Base-by-base conservation (phyloP, 805 yeast genomes). In the Schizosaccharomyces lindneri region DNA sequence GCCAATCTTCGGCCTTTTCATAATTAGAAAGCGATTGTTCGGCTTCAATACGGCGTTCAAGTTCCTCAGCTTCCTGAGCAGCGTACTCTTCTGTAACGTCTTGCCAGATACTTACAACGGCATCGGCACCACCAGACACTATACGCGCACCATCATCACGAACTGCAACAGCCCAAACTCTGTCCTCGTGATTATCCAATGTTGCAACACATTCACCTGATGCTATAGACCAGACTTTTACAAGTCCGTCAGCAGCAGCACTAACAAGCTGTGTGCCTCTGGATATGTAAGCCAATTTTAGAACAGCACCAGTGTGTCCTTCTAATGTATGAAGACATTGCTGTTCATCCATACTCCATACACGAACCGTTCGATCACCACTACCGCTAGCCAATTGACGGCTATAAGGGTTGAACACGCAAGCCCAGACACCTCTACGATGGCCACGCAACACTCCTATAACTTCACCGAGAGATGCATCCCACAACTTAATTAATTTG, bases 81-180 rank as follows among this genome's bases (percentile, higher is more conserved):
- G 76, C 75, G 61, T 81, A 78, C 68, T 85, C 90, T 62, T 82
- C 88, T 0, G 95, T 85, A 67, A 83, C 82, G 71, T 93, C 97
- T 62, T 76, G 75, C 98, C 98, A 93, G 51, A 87, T 75, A 61
- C 87, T 84, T 65, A 93, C 79, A 31, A 87, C 83, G 62, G 97
- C 95, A 71, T 93, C 97, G 0, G 96, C 97, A 71, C 93, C 97
- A 0, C 96, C 97, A 63, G 86, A 80, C 0, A 87, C 79, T 63
- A 93, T 77, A 63, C 78, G 77, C 19, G 78, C 78, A 31, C 94
- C 90, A 66, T 83, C 85, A 43, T 80, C 73, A 64, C 80, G 76
- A 0, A 78, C 74, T 62, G 84, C 81, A 62, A 93, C 71, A 0
- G 97, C 85, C 99, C 98, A 93, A 60, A 93, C 87, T 73, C 95